These are phyloP conservation scores for Gossypium longicalyx DNA, from an alignment of 345 rosid genomes.

Conservation along the genomic window DNA sequence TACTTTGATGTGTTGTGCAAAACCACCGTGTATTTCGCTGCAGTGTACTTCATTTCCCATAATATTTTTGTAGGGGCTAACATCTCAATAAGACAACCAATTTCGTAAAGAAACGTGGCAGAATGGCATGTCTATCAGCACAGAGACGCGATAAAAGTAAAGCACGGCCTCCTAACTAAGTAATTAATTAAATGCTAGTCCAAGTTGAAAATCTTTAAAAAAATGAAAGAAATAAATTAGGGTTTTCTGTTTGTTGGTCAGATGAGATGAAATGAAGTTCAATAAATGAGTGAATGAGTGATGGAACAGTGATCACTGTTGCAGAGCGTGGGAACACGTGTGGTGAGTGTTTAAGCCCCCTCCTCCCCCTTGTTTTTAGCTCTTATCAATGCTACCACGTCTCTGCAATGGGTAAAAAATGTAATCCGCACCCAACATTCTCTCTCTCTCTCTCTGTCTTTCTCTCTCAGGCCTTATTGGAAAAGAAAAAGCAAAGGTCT, in stretches of 20 bases:
- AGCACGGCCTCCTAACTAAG: no score
- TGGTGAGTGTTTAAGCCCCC: not conserved
- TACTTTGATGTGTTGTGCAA: no score
- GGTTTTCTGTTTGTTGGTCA: not conserved
- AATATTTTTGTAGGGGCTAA: not conserved
- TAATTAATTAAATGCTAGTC: not conserved
- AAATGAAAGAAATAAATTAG: not conserved
- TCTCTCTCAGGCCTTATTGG: constrained; percentile 32
- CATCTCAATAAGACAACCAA: not conserved
- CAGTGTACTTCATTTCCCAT: not conserved
- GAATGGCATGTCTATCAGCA: constrained; percentile 1
- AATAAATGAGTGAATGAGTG: not conserved
- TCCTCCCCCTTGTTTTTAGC: not conserved
- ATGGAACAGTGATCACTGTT: constrained; percentile 20
- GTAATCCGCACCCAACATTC: constrained; percentile 10
- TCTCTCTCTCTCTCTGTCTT: constrained; percentile 4
- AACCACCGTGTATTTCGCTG: no score
- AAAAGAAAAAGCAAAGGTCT: constrained; percentile 37
- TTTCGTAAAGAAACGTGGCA: not conserved
- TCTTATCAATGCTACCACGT: not conserved
- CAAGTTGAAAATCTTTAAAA: not conserved
- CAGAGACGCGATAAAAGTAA: not conserved
- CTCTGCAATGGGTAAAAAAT: not conserved
- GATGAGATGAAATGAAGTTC: not conserved
- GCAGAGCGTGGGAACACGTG: constrained; percentile 30